Conservation (phyloP, 2,329 filamentous ascomycete genomes). For the Clonostachys byssicola region DNA sequence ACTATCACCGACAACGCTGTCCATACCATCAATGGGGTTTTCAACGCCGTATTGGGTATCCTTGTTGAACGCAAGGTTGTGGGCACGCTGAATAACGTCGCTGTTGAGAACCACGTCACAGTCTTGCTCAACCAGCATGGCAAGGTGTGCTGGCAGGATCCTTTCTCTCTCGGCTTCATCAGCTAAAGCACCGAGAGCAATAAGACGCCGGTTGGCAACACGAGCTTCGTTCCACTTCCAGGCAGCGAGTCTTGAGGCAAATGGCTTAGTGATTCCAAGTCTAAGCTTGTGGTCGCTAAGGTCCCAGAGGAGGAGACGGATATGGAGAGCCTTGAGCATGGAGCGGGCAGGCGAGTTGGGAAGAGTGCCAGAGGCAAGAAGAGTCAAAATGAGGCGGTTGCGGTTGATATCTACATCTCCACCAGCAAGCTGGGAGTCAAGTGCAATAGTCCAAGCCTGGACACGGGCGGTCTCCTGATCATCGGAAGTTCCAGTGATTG, state of each 20-base stretch:
- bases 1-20: conserved; percentile 78
- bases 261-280: conserved; percentile 58
- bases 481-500: conserved; percentile 73
- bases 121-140: conserved; percentile 70
- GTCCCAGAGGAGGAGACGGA: conserved; percentile 85
- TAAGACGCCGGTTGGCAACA: conserved; percentile 48
- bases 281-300: conserved; percentile 61
- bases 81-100: conserved; percentile 75
- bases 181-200: conserved; percentile 3
- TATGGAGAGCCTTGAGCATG: conserved; percentile 90
- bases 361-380: conserved; percentile 83
- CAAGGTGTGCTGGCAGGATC: conserved; percentile 69
- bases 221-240: conserved; percentile 80
- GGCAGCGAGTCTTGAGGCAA: conserved; percentile 70
- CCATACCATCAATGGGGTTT: conserved; percentile 67
- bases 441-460: conserved; percentile 88
- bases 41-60: conserved; percentile 65
- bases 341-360: conserved; percentile 77
- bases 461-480: conserved; percentile 83
- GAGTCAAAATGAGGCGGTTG: conserved; percentile 77
- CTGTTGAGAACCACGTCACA: conserved; percentile 79
- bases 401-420: conserved; percentile 88
- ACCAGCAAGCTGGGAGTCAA: conserved; percentile 88
- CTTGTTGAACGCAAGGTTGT: conserved; percentile 86
- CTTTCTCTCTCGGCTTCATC: conserved; percentile 46